Evolutionary conservation across 176 grass and related monocot species (phyloP), one percentile per base, ranked within the genome.

Genomic region (Ensete glaucum): DNA sequence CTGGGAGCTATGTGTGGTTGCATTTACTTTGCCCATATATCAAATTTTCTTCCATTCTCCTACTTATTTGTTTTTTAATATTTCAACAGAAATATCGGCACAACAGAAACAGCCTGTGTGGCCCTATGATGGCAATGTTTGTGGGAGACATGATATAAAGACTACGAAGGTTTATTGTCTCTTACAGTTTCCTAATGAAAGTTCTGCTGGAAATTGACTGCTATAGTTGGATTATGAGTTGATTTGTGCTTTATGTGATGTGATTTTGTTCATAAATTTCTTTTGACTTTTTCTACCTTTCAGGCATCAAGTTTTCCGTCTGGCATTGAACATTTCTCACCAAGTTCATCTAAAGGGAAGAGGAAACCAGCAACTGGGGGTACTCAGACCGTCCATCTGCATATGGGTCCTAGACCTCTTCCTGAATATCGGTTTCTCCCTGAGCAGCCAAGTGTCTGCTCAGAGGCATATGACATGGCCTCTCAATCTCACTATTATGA

Each of bases 381-480:
- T 81, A 83, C 83, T 26, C 82, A 85, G 73, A 75, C 73, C 73
- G 73, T 86, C 73, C 72, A 75, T 3, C 80, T 84, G 74, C 93
- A 81, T 59, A 64, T 76, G 79, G 81, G 85, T 69, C 78, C 87
- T 77, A 87, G 74, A n/a, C 73, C 88, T 74, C 84, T 85, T 72
- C 88, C 72, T 60, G 95, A 94, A 59, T 91, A 94, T 22, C 95
- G 87, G 63, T 99, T 99, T 85, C 82, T 99, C 73, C 88, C 95
- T 25, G 88, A 99, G 69, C 88, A 91, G 67, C 78, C 94, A 71
- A 89, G 72, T 67, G 78, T 53, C 50, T 20, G 15, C 21, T 80
- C 58, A 21, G 87, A 87, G 72, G 73, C 75, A 71, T 82, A 89
- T 84, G 94, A 98, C 71, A 85, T 80, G 80, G 78, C 73, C 67